Evolutionary conservation across 768 basidiomycete species (phyloP).

Genomic region (Baorangia bicolor): DNA sequence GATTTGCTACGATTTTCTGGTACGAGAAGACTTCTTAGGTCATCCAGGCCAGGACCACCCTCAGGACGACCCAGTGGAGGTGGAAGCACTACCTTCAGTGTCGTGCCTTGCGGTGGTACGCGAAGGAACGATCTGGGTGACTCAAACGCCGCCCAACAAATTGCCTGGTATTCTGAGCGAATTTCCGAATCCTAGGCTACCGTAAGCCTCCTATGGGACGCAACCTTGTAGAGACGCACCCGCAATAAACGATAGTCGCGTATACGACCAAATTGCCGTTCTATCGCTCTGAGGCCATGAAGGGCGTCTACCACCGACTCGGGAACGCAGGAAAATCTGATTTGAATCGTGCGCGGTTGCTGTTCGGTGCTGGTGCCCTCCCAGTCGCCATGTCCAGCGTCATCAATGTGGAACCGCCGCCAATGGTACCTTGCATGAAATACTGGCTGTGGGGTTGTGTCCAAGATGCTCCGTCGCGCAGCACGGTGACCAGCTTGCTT

Average conservation of each 20-base stretch:
- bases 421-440: constrained; percentile 1
- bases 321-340: constrained; percentile 43
- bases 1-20: constrained; percentile 7
- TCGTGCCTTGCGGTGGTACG: constrained; percentile 33
- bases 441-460: not conserved
- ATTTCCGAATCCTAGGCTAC: constrained; percentile 47
- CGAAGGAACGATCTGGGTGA: constrained; percentile 41
- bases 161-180: constrained; percentile 40
- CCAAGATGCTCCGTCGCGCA: not conserved
- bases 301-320: constrained; percentile 50
- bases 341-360: constrained; percentile 32
- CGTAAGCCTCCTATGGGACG: constrained; percentile 1
- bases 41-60: constrained; percentile 36
- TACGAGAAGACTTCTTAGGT: constrained; percentile 30
- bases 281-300: constrained; percentile 52
- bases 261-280: constrained; percentile 52
- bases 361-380: not conserved
- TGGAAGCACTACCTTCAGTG: constrained; percentile 32
- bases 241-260: constrained; percentile 42
- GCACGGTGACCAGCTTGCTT: constrained; percentile 8
- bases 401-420: constrained; percentile 24
- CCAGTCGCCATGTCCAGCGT: constrained; percentile 21
- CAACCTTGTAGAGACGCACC: constrained; percentile 30
- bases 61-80: constrained; percentile 16
- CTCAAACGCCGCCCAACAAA: constrained; percentile 46